Percentiles rank a stretch among this genome's conserved stretches.
Conservation (phyloP, 176 grass and related monocot genomes). For the Zoysia japonica region DNA sequence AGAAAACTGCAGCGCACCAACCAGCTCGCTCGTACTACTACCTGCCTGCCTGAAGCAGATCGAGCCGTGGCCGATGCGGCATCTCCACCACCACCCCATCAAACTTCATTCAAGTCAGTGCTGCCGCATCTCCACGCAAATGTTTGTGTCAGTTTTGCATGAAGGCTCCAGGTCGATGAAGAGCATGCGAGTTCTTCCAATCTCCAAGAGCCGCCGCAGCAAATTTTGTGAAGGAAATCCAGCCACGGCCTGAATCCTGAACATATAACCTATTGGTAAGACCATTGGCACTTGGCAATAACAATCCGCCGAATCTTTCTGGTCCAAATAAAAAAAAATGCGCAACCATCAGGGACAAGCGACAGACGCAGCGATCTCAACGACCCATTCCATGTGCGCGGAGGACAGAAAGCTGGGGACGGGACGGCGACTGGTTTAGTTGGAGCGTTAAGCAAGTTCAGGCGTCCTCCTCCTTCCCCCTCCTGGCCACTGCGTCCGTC, state of each 20-base stretch:
- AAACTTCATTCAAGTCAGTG: not conserved
- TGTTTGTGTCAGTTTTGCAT: too few species aligned
- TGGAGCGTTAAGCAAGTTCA: not conserved
- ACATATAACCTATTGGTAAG: too few species aligned
- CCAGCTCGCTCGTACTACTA: not conserved
- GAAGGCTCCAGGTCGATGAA: not conserved
- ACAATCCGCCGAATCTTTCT: not conserved
- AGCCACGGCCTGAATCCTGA: too few species aligned
- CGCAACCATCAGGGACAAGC: not conserved
- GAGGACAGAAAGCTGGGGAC: too few species aligned
- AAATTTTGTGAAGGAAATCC: too few species aligned
- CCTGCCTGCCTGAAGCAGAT: not conserved
- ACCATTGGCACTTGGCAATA: too few species aligned
- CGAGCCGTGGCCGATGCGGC: not conserved
- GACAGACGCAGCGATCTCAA: constrained; percentile 34
- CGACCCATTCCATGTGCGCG: not conserved
- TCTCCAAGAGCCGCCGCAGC: too few species aligned
- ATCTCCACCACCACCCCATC: not conserved
- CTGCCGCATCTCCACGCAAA: not conserved
- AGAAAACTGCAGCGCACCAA: constrained; percentile 25
- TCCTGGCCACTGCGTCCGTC: not conserved
- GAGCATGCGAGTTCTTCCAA: not conserved
- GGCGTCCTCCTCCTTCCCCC: too few species aligned
- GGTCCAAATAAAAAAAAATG: not conserved
- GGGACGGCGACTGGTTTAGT: not conserved